Evolutionary conservation across 2,329 filamentous ascomycete species (phyloP), one percentile per base, ranked within the genome.

Genomic region (Colletotrichum sojae): DNA sequence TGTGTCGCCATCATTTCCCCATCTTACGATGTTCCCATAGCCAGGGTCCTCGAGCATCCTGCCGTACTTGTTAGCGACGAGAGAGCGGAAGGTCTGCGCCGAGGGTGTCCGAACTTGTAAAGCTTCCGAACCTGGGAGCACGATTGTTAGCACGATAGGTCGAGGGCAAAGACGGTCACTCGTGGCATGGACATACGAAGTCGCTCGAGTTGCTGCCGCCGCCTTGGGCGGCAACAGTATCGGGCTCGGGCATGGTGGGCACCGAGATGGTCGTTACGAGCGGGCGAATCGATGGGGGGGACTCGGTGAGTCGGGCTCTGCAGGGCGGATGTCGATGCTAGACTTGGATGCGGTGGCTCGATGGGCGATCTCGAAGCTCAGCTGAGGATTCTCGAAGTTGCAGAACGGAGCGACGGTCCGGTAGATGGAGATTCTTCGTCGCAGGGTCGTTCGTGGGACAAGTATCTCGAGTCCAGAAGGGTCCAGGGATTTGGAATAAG

Each of bases 11-110:
- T 95, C 92, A 74, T 97, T 94, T 69, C 95, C 95, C 96, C 96
- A 99, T 82, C 95, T 89, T 56, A 98, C 96, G 70, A 98, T 95
- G 70, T 92, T 92, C 75, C 95, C 91, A 80, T 99, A 97, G 61
- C 94, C 91, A 43, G 95, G 95, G 77, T 97, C 97, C 82, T 98
- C 95, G 76, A 99, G 86, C 96, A 99, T 99, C 80, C 94, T 97
- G 78, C 69, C 62, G 70, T 69, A 74, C 68, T 72, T 60, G 71
- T 80, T 67, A 81, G 81, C 73, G 74, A 75, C 71, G 77, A 60
- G 40, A 55, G 18, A 49, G 46, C 63, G 60, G 36, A 46, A 48
- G 58, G 69, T 43, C 8, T 25, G 31, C 58, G 27, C 63, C 49
- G 52, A 62, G 55, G 73, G 61, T 69, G 66, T 72, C 82, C 88